These are phyloP conservation scores for Aspergillus novoparasiticus DNA, from an alignment of 2,329 filamentous ascomycete genomes.

Conservation along the genomic window DNA sequence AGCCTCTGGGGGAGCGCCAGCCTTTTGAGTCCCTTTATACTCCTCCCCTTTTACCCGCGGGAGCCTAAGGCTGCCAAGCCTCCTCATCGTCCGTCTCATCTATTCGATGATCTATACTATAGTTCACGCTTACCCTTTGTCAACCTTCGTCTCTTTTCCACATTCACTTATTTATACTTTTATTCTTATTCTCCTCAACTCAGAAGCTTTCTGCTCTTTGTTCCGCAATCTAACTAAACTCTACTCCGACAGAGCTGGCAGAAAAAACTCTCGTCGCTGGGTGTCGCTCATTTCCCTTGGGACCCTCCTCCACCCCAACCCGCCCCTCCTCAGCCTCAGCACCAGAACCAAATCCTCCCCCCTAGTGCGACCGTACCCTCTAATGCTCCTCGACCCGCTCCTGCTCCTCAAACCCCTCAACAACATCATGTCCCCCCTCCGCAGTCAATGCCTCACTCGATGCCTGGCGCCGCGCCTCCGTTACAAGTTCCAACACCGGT, in stretches of 20 bases:
- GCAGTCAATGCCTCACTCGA: slow-evolving; percentile 38
- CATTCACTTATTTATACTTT: not conserved
- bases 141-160: not conserved
- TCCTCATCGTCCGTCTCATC: not conserved
- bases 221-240: not conserved
- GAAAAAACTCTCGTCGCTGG: slow-evolving; percentile 79
- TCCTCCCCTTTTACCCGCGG: slow-evolving; percentile 36
- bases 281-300: slow-evolving; percentile 91
- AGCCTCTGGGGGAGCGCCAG: slow-evolving; percentile 37
- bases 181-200: not conserved
- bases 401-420: slow-evolving; percentile 29
- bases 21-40: slow-evolving; percentile 46
- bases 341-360: slow-evolving; percentile 41
- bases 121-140: slow-evolving; percentile 3
- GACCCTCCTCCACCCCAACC: slow-evolving; percentile 76
- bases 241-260: slow-evolving; percentile 76
- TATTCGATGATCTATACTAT: not conserved
- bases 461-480: slow-evolving; percentile 30
- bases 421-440: slow-evolving; percentile 44
- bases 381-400: slow-evolving; percentile 45
- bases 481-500: slow-evolving; percentile 25
- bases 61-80: slow-evolving; percentile 25
- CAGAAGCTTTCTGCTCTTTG: not conserved
- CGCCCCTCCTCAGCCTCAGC: slow-evolving; percentile 45
- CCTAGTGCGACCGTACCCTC: slow-evolving; percentile 45